A percentile compares a stretch with the other conserved stretches of the same genome.
Conservation (phyloP, 2,329 filamentous ascomycete species). For the Calonectria pseudoreteaudii region DNA sequence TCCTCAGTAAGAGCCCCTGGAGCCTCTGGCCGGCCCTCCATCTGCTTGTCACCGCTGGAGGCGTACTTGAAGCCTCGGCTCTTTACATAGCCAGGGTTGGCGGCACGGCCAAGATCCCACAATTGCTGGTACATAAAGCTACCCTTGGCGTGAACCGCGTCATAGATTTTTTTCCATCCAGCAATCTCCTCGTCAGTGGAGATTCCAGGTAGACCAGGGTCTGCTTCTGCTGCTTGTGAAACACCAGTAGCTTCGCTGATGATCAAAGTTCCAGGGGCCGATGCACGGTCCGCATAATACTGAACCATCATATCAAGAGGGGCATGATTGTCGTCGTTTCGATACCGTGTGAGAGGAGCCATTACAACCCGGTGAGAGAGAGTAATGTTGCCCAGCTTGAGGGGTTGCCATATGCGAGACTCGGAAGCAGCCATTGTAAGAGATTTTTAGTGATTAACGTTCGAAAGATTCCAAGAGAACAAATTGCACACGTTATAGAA, state of each 20-base stretch:
- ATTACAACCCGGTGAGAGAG: slow-evolving; percentile 62
- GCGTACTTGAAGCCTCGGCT: slow-evolving; percentile 42
- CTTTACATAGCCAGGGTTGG: slow-evolving; percentile 29
- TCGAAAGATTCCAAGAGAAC: not conserved
- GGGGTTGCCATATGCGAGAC: slow-evolving; percentile 47
- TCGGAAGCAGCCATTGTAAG: slow-evolving; percentile 27
- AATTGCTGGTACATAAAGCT: slow-evolving; percentile 73
- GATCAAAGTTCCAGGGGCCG: slow-evolving; percentile 55
- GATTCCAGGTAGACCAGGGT: slow-evolving; percentile 65
- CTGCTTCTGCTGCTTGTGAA: slow-evolving; percentile 43
- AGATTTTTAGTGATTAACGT: not conserved
- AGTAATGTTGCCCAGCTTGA: slow-evolving; percentile 52
- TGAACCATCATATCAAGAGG: slow-evolving; percentile 46
- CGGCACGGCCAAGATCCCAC: slow-evolving; percentile 71
- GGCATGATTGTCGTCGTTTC: slow-evolving; percentile 54
- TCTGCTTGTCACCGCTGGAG: slow-evolving; percentile 37
- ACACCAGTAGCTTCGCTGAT: slow-evolving; percentile 61
- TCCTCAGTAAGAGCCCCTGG: slow-evolving; percentile 63
- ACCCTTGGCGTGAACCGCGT: slow-evolving; percentile 72
- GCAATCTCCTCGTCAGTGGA: slow-evolving; percentile 67
- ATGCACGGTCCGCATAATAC: slow-evolving; percentile 60
- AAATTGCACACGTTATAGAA: not conserved
- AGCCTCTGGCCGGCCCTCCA: slow-evolving; percentile 35
- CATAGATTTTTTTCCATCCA: slow-evolving; percentile 70
- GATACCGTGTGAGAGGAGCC: slow-evolving; percentile 67